Base-by-base conservation (phyloP, 352 stramenopile genomes). In the Globisporangium apiculatum region DNA sequence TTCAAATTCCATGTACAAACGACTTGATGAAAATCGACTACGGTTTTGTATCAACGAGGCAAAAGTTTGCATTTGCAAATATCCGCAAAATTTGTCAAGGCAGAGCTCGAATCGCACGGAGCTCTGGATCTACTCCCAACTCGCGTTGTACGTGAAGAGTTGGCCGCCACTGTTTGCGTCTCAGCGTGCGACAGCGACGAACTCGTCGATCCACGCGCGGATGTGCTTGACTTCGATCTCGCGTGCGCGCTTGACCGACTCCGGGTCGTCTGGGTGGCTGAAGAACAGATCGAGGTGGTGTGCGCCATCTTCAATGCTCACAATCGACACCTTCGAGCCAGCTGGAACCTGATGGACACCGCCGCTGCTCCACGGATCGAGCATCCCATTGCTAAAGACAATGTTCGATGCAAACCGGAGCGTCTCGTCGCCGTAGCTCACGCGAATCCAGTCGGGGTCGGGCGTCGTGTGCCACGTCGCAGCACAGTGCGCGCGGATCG, bases 241-340 rank as follows among this genome's bases (percentile, higher is more conserved):
- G 41, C 92, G 83, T 7, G 87, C 91, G 1, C 72, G 60, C 18
- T 72, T 68, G 51, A 97, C 86, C 3, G 83, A 91, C 4, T 61
- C 51, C 5, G 93, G 89, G 71, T 98, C 95, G 31, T 89, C 68
- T 24, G 74, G 66, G 55, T 95, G 72, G 54, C 73, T 91, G 71
- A 97, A 98, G 75, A 98, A 97, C 4, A 98, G 72, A 60, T 98
- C 90, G 48, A 97, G 61, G 64, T 97, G 90, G 60, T 97, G 89
- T 5, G 85, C 89, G 12, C 86, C 89, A 35, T 94, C 78, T 7
- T 76, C 69, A 41, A 96, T 91, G 36, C 66, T 61, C 41, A 94
- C 68, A 41, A 97, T 66, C 24, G 66, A 75, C 49, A 88, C 67
- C 53, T 81, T 86, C 40, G 79, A 70, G 51, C 70, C 68, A 17